Evolutionary conservation across 2,329 filamentous ascomycete genomes (phyloP), one percentile per base, ranked within the genome.

Genomic region (Hysterium pulicare): DNA sequence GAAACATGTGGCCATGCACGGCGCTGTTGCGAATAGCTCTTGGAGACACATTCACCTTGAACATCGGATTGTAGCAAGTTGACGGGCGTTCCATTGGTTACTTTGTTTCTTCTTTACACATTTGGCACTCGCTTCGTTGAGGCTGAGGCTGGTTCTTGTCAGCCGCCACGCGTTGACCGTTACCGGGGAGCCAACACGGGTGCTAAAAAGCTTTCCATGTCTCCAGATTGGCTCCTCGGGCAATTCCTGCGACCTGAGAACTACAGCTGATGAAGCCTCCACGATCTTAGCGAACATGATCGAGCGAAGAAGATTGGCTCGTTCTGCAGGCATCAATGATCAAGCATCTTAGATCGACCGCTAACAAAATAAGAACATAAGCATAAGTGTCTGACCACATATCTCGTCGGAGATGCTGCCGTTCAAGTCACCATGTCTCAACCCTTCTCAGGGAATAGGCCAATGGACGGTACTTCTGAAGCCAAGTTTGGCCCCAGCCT

Each of bases 331-430:
- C 16, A 31, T 10, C 16, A 13, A 38, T 33, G 30, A 23, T 23
- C 20, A 42, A 42, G 40, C 40, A 53, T 49, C 31, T 31, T 37
- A 23, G 51, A 58, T 56, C 53, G 24, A 16, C 50, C 49, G 41
- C 51, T 51, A 53, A 43, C 17, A 34, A 23, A 36, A 34, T 36
- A 13, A 44, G 40, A 32, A 28, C 46, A 50, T 57, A 50, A 50
- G 53, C 54, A 45, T 48, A 41, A 38, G 20, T 19, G n/a, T 47
- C 48, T 51, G 44, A 50, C 48, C 32, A 42, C 42, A 45, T 41
- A 10, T 26, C 15, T 15, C 23, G n/a, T 36, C 40, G 42, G 34
- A 42, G 28, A 28, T 30, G 16, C 21, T 36, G 7, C 41, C 36
- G 34, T 22, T 45, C 26, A 26, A 24, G n/a, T 24, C 13, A 11